Conservation (phyloP, 2,329 filamentous ascomycete genomes). For the Fusarium decemcellulare region DNA sequence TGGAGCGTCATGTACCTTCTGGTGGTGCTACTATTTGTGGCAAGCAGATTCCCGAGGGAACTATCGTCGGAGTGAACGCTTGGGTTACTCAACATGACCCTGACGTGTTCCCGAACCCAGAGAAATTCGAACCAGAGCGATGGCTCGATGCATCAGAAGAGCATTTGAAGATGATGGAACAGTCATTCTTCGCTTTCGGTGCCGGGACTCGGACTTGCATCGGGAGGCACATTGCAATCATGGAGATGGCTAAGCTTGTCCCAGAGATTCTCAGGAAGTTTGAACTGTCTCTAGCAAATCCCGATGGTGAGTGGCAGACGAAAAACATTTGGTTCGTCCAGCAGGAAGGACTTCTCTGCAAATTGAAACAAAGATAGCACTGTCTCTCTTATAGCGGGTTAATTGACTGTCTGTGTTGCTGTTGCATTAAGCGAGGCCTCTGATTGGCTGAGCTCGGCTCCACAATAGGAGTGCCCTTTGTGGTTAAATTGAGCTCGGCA, state of each 20-base stretch:
- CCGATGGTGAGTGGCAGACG: not conserved
- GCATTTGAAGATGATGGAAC: not conserved
- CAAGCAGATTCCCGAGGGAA: not conserved
- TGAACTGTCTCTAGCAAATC: not conserved
- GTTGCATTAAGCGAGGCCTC: too few species aligned
- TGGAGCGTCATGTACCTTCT: not conserved
- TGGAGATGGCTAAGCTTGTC: not conserved
- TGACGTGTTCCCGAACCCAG: not conserved
- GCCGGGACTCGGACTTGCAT: not conserved
- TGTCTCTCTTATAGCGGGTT: not conserved
- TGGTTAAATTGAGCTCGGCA: too few species aligned
- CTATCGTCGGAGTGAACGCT: not conserved
- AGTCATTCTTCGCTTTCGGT: not conserved
- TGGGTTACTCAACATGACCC: slow-evolving; percentile 1
- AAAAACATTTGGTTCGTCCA: slow-evolving; percentile 3
- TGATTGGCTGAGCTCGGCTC: too few species aligned
- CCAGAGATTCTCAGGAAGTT: not conserved
- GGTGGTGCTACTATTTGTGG: not conserved
- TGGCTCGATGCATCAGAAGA: not conserved
- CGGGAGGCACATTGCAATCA: not conserved
- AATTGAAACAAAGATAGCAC: not conserved
- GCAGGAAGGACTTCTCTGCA: not conserved
- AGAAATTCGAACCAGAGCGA: not conserved
- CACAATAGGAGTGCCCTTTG: too few species aligned
- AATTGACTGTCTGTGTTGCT: too few species aligned